Percentiles rank a stretch among this genome's conserved stretches.
Conservation (phyloP, 208 protist species). For the Perkinsela sp. region DNA sequence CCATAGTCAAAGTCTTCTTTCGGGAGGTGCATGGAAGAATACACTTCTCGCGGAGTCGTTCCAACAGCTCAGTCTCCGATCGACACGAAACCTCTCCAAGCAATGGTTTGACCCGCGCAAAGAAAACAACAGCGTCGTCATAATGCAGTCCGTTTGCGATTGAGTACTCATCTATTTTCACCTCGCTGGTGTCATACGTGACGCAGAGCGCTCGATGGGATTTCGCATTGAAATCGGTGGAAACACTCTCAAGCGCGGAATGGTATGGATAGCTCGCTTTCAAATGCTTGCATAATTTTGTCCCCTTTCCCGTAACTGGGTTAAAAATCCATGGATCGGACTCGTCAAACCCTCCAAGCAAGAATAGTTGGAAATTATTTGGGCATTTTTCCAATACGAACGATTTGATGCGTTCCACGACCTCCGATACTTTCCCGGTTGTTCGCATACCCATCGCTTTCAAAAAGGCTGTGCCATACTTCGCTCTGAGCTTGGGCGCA, state of each 20-base stretch:
- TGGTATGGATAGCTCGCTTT: background rate
- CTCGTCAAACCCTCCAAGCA: background rate
- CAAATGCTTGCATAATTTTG: background rate
- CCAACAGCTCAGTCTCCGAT: conserved; percentile 12
- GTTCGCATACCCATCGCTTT: background rate
- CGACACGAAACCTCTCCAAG: background rate
- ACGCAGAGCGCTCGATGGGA: background rate
- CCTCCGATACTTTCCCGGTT: background rate
- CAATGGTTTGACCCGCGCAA: background rate
- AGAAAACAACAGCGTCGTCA: background rate
- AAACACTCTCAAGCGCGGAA: background rate
- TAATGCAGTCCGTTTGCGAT: background rate
- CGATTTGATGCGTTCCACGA: background rate
- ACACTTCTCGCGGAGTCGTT: conserved; percentile 36
- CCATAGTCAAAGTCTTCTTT: conserved; percentile 20
- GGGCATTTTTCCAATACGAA: background rate
- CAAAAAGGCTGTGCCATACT: background rate
- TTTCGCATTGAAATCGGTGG: background rate
- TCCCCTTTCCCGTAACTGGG: background rate
- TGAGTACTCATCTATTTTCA: background rate
- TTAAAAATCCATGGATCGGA: background rate
- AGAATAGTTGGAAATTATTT: background rate
- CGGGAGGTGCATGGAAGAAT: conserved; percentile 54
- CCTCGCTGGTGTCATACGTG: background rate
- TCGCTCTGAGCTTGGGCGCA: background rate